Evolutionary conservation across 2,329 filamentous ascomycete species (phyloP), one percentile per base, ranked within the genome.

Genomic region (Byssothecium circinans): DNA sequence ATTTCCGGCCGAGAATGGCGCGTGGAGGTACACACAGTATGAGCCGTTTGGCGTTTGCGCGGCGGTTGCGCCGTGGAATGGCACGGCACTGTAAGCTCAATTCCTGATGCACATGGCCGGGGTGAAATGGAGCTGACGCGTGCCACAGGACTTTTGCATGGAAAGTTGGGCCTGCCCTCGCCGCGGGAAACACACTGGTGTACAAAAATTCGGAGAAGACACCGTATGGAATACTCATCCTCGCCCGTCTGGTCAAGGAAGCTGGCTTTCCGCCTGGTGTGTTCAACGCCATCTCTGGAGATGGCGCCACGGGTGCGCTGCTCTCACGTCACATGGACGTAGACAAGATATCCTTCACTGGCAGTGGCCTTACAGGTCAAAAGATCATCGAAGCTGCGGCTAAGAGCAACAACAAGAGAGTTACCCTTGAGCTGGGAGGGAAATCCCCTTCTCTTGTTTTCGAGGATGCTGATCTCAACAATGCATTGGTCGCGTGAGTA

Each of bases 381-480:
- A 65, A 65, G 38, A 63, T 75, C 14, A 60, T 67, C 37, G 68
- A 71, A 27, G 60, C 58, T 20, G 58, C 60, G 7, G 57, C 53
- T 27, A 63, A 56, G 49, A 64, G 58, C 33, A 65, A 65, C 34
- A 49, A 63, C 47, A 67, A 67, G 48, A 72, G 71, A 42, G 71
- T 77, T 17, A 75, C 75, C 4, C 68, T 78, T 1, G 76, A 78
- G 56, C 63, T 76, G 10, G 76, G 76, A 36, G 75, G 76, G 43
- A 78, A 78, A 59, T 69, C 65, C 7, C 75, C 76, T 14, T 68
- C 70, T 17, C 68, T 78, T 14, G 69, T 78, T 33, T 78, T 78
- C 55, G 67, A 72, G 33, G 75, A 78, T 53, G 76, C 74, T 54
- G 71, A 81, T 55, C 62, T 80, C 14, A 71, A 78, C 19, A 68